Evolutionary conservation across 2,329 filamentous ascomycete species (phyloP), one percentile per base, ranked within the genome.

Genomic region (Ceratocystiopsis minuta): DNA sequence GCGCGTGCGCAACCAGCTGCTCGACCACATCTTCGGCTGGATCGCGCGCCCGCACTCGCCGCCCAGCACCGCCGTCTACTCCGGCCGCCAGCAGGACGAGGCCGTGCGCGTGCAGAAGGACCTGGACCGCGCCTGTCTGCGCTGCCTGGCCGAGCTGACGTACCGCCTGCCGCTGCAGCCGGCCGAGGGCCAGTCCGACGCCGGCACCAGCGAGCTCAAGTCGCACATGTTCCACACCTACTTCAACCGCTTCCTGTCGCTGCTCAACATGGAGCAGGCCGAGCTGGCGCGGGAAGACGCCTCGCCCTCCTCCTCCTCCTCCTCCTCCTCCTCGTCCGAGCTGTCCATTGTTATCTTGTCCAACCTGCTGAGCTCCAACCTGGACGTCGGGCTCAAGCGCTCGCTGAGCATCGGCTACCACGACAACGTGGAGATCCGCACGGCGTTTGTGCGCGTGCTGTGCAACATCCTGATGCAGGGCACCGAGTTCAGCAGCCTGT

Each of bases 391-490:
- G 3, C 57, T 81, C 38, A 80, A 81, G 52, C 75, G 80, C 53
- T 80, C 75, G 2, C 58, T 81, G 14, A 75, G 72, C 46, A 79
- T 81, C 45, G 77, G 77, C 13, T 81, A 81, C 51, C 75, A 81
- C 50, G 75, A 79, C 50, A 78, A 79, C 50, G 62, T 77, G 31
- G 75, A 80, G 49, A 79, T 80, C 44, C 67, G 77, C 41, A 79
- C 75, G 6, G 77, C 77, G 2, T 80, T 81, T 52, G 70, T 81
- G 45, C 77, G 75, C 48, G 77, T 81, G 15, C 62, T 81, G 6
- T 78, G 75, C 53, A 80, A 80, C 52, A 80, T 81, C 41, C 57
- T 81, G 15, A 67, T 78, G n/a, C 77, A 80, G 52, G 77, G 77
- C 33, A 79, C 76, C 1, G 77, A 81, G 53, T 80, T 81, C 52